phyloP scores from a whole-genome alignment of 305 asterid species.

The Striga hermonthica region DNA sequence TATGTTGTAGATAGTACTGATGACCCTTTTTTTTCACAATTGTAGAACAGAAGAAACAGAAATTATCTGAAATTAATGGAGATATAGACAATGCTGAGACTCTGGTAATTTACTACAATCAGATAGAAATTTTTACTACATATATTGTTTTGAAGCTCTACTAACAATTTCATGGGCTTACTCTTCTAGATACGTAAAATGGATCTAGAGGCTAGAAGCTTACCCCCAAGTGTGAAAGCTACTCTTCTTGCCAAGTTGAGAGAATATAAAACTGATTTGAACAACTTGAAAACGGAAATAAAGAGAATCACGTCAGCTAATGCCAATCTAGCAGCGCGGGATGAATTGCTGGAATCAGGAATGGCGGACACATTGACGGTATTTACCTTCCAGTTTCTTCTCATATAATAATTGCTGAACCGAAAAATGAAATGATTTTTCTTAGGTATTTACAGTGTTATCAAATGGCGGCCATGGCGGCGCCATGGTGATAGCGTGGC shows the following conservation, averaged over 20 bases:
- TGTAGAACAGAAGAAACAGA: conserved; percentile 74
- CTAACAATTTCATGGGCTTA: conserved; percentile 12
- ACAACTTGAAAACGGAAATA: conserved; percentile 58
- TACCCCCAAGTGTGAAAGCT: conserved; percentile 55
- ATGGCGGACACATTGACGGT: conserved; percentile 53
- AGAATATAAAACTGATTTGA: conserved; percentile 65
- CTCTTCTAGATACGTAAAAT: conserved; percentile 56
- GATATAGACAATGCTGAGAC: conserved; percentile 71
- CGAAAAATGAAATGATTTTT: not conserved
- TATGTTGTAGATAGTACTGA: conserved; percentile 25
- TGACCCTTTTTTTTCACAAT: conserved; percentile 4
- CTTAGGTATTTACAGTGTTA: too few relatives aligned
- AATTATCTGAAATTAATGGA: conserved; percentile 44
- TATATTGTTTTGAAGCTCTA: not conserved
- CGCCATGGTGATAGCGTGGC: too few relatives aligned
- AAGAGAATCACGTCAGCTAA: conserved; percentile 54
- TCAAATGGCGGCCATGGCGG: too few relatives aligned
- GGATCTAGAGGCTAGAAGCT: conserved; percentile 77
- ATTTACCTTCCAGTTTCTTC: conserved; percentile 18
- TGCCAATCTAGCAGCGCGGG: conserved; percentile 53
- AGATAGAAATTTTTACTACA: too few relatives aligned
- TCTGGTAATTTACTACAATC: conserved; percentile 41
- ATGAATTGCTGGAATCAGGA: conserved; percentile 62
- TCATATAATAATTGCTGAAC: not conserved
- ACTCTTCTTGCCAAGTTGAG: conserved; percentile 61